These are phyloP conservation scores for Suhomyces kilbournensis DNA, from an alignment of 805 yeast genomes.

Conservation along the genomic window DNA sequence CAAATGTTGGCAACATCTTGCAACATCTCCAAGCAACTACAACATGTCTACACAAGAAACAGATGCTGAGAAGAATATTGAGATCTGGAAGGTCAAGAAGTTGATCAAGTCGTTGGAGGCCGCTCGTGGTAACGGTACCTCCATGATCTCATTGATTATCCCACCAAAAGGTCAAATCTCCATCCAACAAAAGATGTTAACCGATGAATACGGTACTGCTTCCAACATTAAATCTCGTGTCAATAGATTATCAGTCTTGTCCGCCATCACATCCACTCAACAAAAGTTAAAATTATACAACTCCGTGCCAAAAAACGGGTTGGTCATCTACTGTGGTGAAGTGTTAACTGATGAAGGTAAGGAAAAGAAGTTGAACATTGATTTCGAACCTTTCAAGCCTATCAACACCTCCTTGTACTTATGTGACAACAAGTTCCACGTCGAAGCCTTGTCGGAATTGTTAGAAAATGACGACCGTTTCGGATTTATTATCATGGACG, in stretches of 20 bases:
- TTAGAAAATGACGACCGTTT: constrained; percentile 93
- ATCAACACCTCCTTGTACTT: constrained; percentile 91
- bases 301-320: constrained; percentile 89
- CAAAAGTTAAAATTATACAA: constrained; percentile 90
- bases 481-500: constrained; percentile 99
- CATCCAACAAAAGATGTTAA: constrained; percentile 81
- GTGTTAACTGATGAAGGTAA: constrained; percentile 96
- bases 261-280: constrained; percentile 98
- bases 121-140: constrained; percentile 98
- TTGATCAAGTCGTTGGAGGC: constrained; percentile 79
- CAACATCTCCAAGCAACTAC: background rate
- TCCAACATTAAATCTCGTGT: constrained; percentile 97
- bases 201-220: constrained; percentile 99
- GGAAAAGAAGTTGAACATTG: constrained; percentile 93
- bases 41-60: constrained; percentile 36
- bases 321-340: constrained; percentile 98
- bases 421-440: constrained; percentile 98
- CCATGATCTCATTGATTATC: constrained; percentile 94
- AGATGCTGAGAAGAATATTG: constrained; percentile 88
- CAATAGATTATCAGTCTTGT: constrained; percentile 88
- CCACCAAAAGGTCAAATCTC: constrained; percentile 96
- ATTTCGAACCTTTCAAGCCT: constrained; percentile 98
- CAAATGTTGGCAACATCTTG: background rate
- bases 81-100: constrained; percentile 98
- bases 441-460: constrained; percentile 92